A percentile compares a stretch with the other conserved stretches of the same genome.
Conservation (phyloP, 164 flowering plant genomes). For the Vitis labrusca region DNA sequence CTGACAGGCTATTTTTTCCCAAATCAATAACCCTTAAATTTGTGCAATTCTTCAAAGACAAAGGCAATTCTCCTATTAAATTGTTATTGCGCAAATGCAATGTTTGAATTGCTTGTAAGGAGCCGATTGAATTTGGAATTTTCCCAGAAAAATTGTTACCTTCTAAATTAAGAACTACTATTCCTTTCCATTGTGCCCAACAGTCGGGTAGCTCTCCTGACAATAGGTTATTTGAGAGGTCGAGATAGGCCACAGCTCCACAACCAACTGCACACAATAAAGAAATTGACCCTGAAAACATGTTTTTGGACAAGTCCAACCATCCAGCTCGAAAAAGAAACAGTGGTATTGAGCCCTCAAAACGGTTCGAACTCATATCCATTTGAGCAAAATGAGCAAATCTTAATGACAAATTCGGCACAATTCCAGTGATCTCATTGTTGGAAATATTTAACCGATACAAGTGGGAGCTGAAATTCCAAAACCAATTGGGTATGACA, state of each 20-base stretch:
- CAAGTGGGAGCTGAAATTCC: no score
- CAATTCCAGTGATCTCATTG: background rate
- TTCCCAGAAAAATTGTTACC: constrained; percentile 1
- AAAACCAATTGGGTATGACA: no score
- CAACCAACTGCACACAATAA: no score
- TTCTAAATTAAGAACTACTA: background rate
- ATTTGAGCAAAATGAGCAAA: no score
- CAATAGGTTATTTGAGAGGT: constrained; percentile 1
- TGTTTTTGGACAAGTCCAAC: no score
- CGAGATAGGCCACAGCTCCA: background rate
- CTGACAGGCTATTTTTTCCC: constrained; percentile 3
- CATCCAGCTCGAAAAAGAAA: no score
- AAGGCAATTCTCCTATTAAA: constrained; percentile 5
- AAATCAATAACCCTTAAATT: background rate
- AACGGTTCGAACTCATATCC: background rate
- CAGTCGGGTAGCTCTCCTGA: constrained; percentile 2
- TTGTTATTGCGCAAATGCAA: background rate
- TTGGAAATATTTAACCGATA: no score
- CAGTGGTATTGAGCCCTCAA: background rate
- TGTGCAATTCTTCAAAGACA: background rate
- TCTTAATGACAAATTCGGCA: background rate
- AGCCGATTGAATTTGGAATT: background rate
- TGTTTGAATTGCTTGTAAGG: background rate
- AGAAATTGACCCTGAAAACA: no score
- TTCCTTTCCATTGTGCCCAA: background rate